Conservation (phyloP, 2,329 filamentous ascomycete genomes). For the Penicillium sp. region DNA sequence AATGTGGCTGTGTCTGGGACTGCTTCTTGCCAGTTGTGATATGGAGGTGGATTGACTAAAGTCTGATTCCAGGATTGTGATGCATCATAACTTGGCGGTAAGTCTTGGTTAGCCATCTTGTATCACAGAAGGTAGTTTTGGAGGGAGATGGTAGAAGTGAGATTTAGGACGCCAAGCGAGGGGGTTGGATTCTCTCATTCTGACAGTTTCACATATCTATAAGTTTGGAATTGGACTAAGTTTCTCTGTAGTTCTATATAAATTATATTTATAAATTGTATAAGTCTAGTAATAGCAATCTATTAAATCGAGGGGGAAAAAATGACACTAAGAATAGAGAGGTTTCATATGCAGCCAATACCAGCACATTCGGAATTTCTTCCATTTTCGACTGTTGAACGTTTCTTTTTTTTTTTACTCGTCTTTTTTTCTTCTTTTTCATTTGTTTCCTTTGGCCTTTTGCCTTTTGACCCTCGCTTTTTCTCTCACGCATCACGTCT, state of each 20-base stretch:
- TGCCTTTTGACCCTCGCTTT: constrained; percentile 3
- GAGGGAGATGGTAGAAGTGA: background rate
- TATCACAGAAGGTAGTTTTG: background rate
- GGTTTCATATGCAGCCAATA: constrained; percentile 18
- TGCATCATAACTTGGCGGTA: constrained; percentile 8
- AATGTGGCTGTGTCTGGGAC: constrained; percentile 60
- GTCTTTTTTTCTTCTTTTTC: background rate
- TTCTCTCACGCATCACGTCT: background rate
- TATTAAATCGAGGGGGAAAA: too few relatives aligned
- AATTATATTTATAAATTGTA: too few relatives aligned
- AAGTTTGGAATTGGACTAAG: background rate
- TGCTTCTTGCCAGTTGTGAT: constrained; percentile 60
- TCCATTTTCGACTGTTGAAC: constrained; percentile 5
- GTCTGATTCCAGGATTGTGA: constrained; percentile 3
- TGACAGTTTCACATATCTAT: background rate
- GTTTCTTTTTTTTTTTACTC: background rate
- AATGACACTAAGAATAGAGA: constrained; percentile 14
- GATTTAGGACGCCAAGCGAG: background rate
- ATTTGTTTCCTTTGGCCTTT: background rate
- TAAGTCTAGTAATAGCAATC: too few relatives aligned
- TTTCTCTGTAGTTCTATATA: too few relatives aligned
- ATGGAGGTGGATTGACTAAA: constrained; percentile 48
- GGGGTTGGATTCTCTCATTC: background rate
- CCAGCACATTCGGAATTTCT: constrained; percentile 16
- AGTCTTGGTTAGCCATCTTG: constrained; percentile 1